Conservation (phyloP, 352 stramenopile genomes). For the Phytopythium aichiense region DNA sequence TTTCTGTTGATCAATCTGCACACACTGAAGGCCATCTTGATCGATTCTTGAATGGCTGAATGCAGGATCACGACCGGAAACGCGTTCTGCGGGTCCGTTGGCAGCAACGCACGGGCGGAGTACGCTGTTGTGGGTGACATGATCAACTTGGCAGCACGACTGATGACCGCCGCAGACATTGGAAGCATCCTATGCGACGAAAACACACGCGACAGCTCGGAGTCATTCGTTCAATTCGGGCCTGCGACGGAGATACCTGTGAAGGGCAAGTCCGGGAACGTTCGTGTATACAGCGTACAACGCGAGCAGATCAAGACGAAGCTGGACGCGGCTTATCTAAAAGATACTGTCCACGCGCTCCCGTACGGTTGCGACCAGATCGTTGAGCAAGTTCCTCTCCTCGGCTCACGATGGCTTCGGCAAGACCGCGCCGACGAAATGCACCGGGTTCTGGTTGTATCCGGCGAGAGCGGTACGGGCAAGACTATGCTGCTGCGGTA, state of each 20-base stretch:
- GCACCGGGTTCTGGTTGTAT: constrained; percentile 51
- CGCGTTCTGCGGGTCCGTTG: constrained; percentile 73
- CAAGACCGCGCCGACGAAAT: constrained; percentile 6
- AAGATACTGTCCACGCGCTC: constrained; percentile 25
- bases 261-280: constrained; percentile 52
- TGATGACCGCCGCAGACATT: constrained; percentile 60
- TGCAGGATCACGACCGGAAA: constrained; percentile 62
- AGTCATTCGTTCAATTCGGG: constrained; percentile 52
- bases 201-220: constrained; percentile 50
- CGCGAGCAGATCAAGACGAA: constrained; percentile 26
- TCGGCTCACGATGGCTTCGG: constrained; percentile 21
- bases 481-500: constrained; percentile 69
- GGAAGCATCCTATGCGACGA: constrained; percentile 78
- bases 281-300: constrained; percentile 47
- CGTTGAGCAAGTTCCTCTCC: constrained; percentile 41
- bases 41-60: not conserved
- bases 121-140: constrained; percentile 83
- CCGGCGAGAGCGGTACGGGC: constrained; percentile 50
- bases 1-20: not conserved
- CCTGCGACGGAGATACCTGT: constrained; percentile 40
- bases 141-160: constrained; percentile 74
- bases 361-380: constrained; percentile 52
- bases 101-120: constrained; percentile 60
- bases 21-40: not conserved
- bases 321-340: constrained; percentile 24